These are phyloP conservation scores for Phytopythium cucurbitacearum DNA, from an alignment of 352 stramenopile species.

Conservation along the genomic window DNA sequence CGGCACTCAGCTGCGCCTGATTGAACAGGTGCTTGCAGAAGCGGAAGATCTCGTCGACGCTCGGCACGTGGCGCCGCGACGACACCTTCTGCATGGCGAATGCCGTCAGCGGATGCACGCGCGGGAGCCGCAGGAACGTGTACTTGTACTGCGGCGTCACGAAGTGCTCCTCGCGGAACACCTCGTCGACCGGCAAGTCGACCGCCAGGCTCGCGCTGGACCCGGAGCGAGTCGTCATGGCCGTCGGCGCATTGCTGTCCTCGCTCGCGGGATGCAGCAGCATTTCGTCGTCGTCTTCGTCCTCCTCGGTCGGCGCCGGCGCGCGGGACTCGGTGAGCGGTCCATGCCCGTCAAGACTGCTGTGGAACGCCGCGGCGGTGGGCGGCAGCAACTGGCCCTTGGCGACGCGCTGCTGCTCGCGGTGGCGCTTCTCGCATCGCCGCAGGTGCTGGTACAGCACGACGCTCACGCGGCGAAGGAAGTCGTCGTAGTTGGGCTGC, in stretches of 20 bases:
- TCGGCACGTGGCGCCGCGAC: slow-evolving; percentile 79
- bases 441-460: slow-evolving; percentile 89
- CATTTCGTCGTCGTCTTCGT: slow-evolving; percentile 7
- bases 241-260: neutral
- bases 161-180: slow-evolving; percentile 87
- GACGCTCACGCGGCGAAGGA: slow-evolving; percentile 82
- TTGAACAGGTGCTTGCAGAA: slow-evolving; percentile 96
- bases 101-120: slow-evolving; percentile 68
- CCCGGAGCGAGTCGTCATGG: slow-evolving; percentile 10
- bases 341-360: neutral
- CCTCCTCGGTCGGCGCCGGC: slow-evolving; percentile 10
- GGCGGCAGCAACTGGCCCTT: neutral
- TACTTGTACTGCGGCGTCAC: slow-evolving; percentile 88
- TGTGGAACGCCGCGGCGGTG: neutral
- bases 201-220: slow-evolving; percentile 16
- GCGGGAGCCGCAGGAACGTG: slow-evolving; percentile 72
- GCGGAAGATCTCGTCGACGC: slow-evolving; percentile 89
- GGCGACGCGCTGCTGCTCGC: slow-evolving; percentile 48
- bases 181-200: slow-evolving; percentile 71
- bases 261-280: neutral
- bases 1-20: slow-evolving; percentile 94
- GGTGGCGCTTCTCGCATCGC: slow-evolving; percentile 77
- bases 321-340: slow-evolving; percentile 14
- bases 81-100: slow-evolving; percentile 85
- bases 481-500: slow-evolving; percentile 91